Base-by-base conservation (phyloP, 2,329 filamentous ascomycete genomes). In the Aspergillus bombycis region DNA sequence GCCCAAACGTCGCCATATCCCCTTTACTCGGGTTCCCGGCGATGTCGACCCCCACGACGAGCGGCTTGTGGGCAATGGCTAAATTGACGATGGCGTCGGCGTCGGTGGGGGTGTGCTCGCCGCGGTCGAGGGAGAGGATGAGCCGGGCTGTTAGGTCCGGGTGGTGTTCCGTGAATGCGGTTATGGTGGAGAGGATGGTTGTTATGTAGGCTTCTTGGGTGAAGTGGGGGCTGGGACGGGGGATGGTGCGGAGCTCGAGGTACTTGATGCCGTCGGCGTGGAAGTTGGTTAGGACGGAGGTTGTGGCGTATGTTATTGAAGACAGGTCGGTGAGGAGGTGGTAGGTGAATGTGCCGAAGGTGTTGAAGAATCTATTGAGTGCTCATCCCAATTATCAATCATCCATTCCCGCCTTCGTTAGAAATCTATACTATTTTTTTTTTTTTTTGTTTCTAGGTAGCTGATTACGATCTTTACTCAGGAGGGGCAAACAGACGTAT, bases 291-390 rank as follows among this genome's bases (percentile, higher is more conserved):
- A 93, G 82, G 52, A 94, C 91, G 6, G 86, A 83, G 48, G 78
- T 80, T 1, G 91, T 93, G 30, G 90, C 87, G 69, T 86, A 83
- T 46, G 79, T 80, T 55, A 92, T 79, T 67, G 87, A 87, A 4
- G 82, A 76, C 12, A 83, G 77, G 70, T 91, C 87, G 71, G 87
- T 87, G 78, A 91, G 85, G 41, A 96, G 87, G 63, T 86, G 84
- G 79, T 95, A 94, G 68, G 94, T 94, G 75, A 93, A 93, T 50
- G 85, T 89, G 30, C 88, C 89, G 79, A 94, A 94, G 19, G 93
- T 83, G 2, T 88, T 88, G 72, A 94, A 93, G 84, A 93, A 93
- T 46, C 90, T 90, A 46, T 23, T 9, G 5, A n/a, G 52, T 50
- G 32, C n/a, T 38, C 38, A 45, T 36, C 14, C 16, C 10, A 34